These are phyloP conservation scores for Jackrogersella multiformis DNA, from an alignment of 495 filamentous ascomycete species.

Conservation along the genomic window DNA sequence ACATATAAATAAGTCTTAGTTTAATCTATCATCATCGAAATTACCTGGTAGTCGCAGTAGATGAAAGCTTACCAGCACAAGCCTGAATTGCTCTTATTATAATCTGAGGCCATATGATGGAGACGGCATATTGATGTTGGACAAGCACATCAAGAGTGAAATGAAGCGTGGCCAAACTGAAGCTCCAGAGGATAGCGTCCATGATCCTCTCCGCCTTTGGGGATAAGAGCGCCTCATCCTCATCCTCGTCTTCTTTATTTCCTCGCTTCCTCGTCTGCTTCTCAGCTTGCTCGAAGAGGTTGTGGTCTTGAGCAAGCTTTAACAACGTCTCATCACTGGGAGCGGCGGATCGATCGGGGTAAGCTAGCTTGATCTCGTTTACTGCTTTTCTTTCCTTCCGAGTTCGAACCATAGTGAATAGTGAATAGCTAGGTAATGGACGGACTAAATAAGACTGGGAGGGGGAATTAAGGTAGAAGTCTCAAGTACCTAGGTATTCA, in stretches of 20 bases:
- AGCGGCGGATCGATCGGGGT: constrained; percentile 65
- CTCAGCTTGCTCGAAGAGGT: constrained; percentile 57
- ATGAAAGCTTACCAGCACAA: constrained; percentile 58
- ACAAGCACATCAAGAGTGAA: constrained; percentile 91
- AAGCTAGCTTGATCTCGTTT: constrained; percentile 63
- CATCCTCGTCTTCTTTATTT: constrained; percentile 48
- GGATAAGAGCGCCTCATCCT: constrained; percentile 44
- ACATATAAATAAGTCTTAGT: constrained; percentile 32
- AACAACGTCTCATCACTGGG: constrained; percentile 68
- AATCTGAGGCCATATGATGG: constrained; percentile 68
- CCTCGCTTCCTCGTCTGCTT: constrained; percentile 43
- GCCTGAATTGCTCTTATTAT: constrained; percentile 60
- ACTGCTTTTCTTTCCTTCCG: constrained; percentile 59
- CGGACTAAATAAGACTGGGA: background rate
- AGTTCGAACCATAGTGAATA: constrained; percentile 53
- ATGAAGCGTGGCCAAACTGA: constrained; percentile 81
- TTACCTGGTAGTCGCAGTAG: background rate
- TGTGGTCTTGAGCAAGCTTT: constrained; percentile 68
- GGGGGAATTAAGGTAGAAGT: background rate
- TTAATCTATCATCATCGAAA: constrained; percentile 15
- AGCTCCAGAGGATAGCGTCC: constrained; percentile 71
- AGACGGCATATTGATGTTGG: constrained; percentile 85
- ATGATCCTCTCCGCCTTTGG: constrained; percentile 61
- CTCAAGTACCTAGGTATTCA: too few species aligned
- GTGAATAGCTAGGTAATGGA: background rate